Conservation (phyloP, 2,329 filamentous ascomycete genomes). For the Tolypocladium paradoxum region DNA sequence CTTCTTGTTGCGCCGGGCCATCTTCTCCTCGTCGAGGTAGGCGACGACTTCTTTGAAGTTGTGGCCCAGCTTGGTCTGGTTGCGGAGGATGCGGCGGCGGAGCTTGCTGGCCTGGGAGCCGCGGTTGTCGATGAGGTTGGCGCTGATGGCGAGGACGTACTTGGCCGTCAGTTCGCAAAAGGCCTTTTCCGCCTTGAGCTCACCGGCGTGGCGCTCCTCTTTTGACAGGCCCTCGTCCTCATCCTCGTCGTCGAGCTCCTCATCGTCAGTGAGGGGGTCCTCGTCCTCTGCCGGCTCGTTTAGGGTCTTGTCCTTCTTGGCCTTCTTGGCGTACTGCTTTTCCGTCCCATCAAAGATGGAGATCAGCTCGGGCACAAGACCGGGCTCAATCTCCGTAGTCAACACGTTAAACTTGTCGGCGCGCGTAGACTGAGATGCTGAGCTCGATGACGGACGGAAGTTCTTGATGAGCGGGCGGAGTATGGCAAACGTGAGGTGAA, state of each 20-base stretch:
- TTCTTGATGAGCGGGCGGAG: constrained; percentile 47
- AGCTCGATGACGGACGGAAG: constrained; percentile 16
- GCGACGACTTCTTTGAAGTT: constrained; percentile 80
- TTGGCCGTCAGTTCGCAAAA: constrained; percentile 81
- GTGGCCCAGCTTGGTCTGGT: constrained; percentile 67
- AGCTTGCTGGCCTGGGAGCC: constrained; percentile 53
- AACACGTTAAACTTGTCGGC: constrained; percentile 29
- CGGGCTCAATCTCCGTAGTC: constrained; percentile 56
- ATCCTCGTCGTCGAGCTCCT: constrained; percentile 41
- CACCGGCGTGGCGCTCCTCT: constrained; percentile 49
- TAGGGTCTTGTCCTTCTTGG: constrained; percentile 43
- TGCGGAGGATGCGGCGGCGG: constrained; percentile 61
- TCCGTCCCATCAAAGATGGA: constrained; percentile 71
- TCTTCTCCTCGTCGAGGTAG: constrained; percentile 63
- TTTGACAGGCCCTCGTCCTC: constrained; percentile 42
- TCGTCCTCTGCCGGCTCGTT: constrained; percentile 62
- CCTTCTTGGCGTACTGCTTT: constrained; percentile 63
- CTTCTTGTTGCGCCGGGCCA: constrained; percentile 33
- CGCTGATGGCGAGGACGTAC: constrained; percentile 69
- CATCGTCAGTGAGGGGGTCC: constrained; percentile 56
- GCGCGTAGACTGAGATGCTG: constrained; percentile 10
- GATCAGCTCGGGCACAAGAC: constrained; percentile 56
- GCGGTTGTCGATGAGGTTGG: constrained; percentile 58
- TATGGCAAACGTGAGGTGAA: constrained; percentile 69
- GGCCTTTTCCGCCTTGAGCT: constrained; percentile 70